These are phyloP conservation scores for Aspergillus ibericus DNA, from an alignment of 2,329 filamentous ascomycete species.

Conservation along the genomic window DNA sequence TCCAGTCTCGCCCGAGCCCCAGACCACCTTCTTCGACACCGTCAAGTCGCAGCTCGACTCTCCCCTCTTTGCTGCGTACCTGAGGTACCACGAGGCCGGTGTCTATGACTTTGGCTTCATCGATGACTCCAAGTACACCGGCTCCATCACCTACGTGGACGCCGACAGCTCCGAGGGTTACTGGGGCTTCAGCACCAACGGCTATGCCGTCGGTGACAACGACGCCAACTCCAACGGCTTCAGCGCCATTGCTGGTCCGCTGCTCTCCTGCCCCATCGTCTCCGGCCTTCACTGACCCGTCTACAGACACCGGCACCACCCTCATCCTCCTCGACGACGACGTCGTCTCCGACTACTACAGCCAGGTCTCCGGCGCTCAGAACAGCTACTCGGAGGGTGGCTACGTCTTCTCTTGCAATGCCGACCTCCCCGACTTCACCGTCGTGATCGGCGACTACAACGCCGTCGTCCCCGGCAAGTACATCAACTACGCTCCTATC, in stretches of 20 bases:
- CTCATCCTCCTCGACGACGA: constrained; percentile 59
- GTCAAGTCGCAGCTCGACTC: constrained; percentile 52
- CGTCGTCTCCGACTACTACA: constrained; percentile 62
- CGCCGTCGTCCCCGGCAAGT: constrained; percentile 54
- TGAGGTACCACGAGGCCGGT: constrained; percentile 55
- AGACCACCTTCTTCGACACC: constrained; percentile 62
- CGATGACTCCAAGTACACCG: constrained; percentile 59
- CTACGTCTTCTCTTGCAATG: constrained; percentile 55
- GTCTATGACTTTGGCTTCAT: constrained; percentile 62
- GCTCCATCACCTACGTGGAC: constrained; percentile 56
- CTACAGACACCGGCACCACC: constrained; percentile 66
- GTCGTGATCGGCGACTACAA: constrained; percentile 52
- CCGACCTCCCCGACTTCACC: constrained; percentile 55
- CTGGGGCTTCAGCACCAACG: constrained; percentile 62
- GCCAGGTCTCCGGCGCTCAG: constrained; percentile 53
- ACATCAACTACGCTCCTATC: constrained; percentile 56
- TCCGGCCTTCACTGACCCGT: not conserved
- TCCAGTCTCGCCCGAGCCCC: constrained; percentile 47
- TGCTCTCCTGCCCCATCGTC: not conserved
- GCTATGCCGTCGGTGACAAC: constrained; percentile 55
- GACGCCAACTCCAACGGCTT: constrained; percentile 44
- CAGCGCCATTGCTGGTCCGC: constrained; percentile 55
- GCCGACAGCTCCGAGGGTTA: constrained; percentile 61
- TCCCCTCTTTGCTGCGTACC: constrained; percentile 55
- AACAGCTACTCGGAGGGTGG: constrained; percentile 53